Base-by-base conservation (phyloP, 2,329 filamentous ascomycete species). In the Fusarium pseudonygamai region DNA sequence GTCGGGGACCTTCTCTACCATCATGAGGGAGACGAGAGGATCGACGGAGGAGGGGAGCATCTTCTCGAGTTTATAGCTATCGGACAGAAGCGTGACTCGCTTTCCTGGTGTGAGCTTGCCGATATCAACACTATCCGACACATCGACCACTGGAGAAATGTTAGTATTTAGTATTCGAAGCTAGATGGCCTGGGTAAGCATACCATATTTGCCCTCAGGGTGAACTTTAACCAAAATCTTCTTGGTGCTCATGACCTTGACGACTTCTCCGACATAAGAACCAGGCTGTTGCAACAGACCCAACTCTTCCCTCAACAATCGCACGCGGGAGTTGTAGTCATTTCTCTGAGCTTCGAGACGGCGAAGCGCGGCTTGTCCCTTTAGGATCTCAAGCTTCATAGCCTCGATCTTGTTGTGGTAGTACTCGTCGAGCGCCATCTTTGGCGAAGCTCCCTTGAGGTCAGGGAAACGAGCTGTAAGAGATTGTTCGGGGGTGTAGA, bases 321-420 rank as follows among this genome's bases (percentile, higher is more conserved):
- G 93, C 79, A 99, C 96, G 82, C 96, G 91, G 69, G 96, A 98
- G 87, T 99, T 99, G 89, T 98, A 98, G 85, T 99, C 96, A 82
- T 99, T 99, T 77, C 96, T 92, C 85, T 99, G 97, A 78, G 96
- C 96, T 88, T 99, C 96, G 78, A 99, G 90, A 81, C 96, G 92
- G 78, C 96, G 93, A 72, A 99, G 88, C 66, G 97, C 95, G 64
- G 96, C 96, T 86, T 99, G 96, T 64, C 96, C 96, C 86, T 98
- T 96, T 83, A 99, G 96, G 83, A 99, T 99, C 90, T 99, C 96
- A 83, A 99, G 95, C 93, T 98, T 98, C 93, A 98, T 97, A 83
- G 93, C 92, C 93, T 99, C 96, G 86, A 98, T 98, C 89, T 99
- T 99, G 89, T 98, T 98, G 87, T 96, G 94, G 85, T 97, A 99